phyloP scores from a whole-genome alignment of 2,329 filamentous ascomycete species.

The Laburnicola sp. region DNA sequence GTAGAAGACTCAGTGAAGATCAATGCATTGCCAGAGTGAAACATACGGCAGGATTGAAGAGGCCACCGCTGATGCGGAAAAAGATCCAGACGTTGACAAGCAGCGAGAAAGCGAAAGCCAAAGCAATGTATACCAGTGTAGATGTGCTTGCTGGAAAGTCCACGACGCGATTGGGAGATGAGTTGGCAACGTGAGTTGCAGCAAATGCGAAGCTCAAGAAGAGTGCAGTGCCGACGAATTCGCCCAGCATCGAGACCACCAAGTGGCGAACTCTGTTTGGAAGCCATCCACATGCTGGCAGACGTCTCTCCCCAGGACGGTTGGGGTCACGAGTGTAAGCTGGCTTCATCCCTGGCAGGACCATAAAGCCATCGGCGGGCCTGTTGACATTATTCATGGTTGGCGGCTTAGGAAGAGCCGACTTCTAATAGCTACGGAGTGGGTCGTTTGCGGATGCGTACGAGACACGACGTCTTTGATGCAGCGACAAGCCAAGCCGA shows the following conservation, averaged over 20 bases:
- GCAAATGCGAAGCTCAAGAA: constrained; percentile 48
- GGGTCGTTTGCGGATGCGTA: constrained; percentile 24
- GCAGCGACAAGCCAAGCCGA: constrained; percentile 19
- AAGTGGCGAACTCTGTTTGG: constrained; percentile 50
- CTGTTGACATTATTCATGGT: constrained; percentile 47
- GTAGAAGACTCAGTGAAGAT: constrained; percentile 12
- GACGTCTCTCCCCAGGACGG: constrained; percentile 42
- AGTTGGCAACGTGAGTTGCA: constrained; percentile 45
- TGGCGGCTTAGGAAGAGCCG: constrained; percentile 15
- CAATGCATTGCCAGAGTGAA: constrained; percentile 23
- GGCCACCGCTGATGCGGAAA: constrained; percentile 44
- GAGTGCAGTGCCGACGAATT: constrained; percentile 46
- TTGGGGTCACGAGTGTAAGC: constrained; percentile 38
- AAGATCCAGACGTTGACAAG: constrained; percentile 48
- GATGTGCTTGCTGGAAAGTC: constrained; percentile 26
- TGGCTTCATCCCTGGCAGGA: constrained; percentile 46
- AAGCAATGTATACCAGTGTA: constrained; percentile 41
- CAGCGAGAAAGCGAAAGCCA: constrained; percentile 44
- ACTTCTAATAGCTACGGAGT: constrained; percentile 19
- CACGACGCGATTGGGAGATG: constrained; percentile 23
- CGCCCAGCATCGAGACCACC: constrained; percentile 51
- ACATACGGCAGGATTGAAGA: constrained; percentile 47
- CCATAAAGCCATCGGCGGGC: constrained; percentile 41
- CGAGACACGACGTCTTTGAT: constrained; percentile 25
- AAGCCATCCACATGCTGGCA: constrained; percentile 48